A percentile compares a stretch with the other conserved stretches of the same genome.
Evolutionary conservation across 192 early-diverging fungal species (phyloP).

Genomic region (Podila epicladia): DNA sequence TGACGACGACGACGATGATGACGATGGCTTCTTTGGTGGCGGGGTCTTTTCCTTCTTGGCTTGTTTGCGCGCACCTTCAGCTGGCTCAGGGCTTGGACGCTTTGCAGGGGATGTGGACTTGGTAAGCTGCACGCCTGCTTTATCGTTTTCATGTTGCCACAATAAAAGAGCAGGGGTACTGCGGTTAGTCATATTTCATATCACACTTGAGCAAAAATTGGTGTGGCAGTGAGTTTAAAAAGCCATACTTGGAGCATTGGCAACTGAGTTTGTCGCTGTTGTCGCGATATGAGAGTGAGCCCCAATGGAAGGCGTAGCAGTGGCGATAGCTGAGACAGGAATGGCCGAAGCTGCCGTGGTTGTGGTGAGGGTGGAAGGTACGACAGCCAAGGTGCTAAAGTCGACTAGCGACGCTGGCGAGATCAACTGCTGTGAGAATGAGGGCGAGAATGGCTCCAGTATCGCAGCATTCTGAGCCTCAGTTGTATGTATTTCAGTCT

Average conservation of each 20-base stretch:
- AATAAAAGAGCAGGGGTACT: not conserved
- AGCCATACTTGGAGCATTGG: not conserved
- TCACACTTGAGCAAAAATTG: not conserved
- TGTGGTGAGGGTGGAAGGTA: no score
- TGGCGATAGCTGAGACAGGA: not conserved
- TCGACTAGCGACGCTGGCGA: not conserved
- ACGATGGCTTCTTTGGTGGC: not conserved
- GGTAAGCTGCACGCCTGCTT: not conserved
- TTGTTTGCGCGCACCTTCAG: conserved; percentile 15
- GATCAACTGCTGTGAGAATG: not conserved
- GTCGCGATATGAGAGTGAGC: no score
- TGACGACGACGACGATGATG: not conserved
- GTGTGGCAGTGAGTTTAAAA: not conserved
- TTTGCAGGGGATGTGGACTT: conserved; percentile 6
- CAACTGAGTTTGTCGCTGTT: no score
- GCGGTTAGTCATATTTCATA: no score
- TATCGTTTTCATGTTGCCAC: not conserved
- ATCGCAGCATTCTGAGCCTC: not conserved
- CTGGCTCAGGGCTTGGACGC: conserved; percentile 42
- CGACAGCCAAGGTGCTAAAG: not conserved
- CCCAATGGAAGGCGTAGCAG: not conserved
- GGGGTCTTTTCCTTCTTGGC: conserved; percentile 16
- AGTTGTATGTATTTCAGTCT: not conserved
- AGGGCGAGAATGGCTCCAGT: conserved; percentile 2
- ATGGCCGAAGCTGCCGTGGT: not conserved